Evolutionary conservation across 768 basidiomycete species (phyloP).

Genomic region (Tubosaeta sp.): DNA sequence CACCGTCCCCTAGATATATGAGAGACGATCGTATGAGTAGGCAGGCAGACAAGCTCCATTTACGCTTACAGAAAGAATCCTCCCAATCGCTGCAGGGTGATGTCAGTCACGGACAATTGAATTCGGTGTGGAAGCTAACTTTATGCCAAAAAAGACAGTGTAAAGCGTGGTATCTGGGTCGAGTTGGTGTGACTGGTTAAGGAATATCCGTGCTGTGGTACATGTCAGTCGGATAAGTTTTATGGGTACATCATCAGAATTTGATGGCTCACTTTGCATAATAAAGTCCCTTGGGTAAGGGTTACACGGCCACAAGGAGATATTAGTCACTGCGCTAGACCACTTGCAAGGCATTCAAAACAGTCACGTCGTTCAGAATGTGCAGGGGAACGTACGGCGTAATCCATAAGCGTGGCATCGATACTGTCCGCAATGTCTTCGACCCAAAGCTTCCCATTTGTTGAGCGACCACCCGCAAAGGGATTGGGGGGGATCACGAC

Average conservation of each 20-base stretch:
- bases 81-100: constrained; percentile 36
- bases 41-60: neutral
- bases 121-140: constrained; percentile 30
- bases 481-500: constrained; percentile 41
- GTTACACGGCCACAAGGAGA: constrained; percentile 49
- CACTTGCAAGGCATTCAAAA: constrained; percentile 17
- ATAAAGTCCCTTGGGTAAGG: constrained; percentile 45
- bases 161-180: constrained; percentile 48
- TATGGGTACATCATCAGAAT: neutral
- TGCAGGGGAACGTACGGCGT: constrained; percentile 37
- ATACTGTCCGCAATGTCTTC: constrained; percentile 41
- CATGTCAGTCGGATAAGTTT: neutral
- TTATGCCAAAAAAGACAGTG: constrained; percentile 52
- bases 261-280: constrained; percentile 37
- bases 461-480: constrained; percentile 46
- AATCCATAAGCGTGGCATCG: constrained; percentile 44
- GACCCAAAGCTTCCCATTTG: constrained; percentile 50
- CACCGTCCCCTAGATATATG: constrained; percentile 36
- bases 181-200: constrained; percentile 41
- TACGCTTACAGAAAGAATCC: constrained; percentile 37
- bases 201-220: constrained; percentile 38
- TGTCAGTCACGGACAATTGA: constrained; percentile 1
- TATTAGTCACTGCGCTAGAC: constrained; percentile 43
- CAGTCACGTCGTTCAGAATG: neutral
- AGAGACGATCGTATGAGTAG: neutral